Evolutionary conservation across 306 rosid genomes (phyloP).

Genomic region (Prunus kanzakura): DNA sequence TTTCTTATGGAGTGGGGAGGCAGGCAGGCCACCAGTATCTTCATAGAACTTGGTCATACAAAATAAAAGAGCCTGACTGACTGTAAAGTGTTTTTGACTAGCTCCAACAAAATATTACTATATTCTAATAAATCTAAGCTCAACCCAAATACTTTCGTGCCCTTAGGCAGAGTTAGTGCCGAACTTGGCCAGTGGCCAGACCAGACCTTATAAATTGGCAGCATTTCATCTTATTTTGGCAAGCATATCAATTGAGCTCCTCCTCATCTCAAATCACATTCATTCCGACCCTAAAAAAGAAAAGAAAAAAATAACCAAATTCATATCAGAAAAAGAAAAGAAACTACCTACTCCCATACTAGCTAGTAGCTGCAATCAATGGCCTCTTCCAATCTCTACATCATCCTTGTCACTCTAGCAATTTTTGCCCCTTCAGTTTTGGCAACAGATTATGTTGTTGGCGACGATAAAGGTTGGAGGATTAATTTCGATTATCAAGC

Average conservation of each 20-base stretch:
- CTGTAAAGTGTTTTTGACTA: not conserved
- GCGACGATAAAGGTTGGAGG: conserved; percentile 47
- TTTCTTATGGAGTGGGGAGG: no score
- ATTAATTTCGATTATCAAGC: conserved; percentile 32
- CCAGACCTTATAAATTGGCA: not conserved
- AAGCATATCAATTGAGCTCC: not conserved
- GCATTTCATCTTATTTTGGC: not conserved
- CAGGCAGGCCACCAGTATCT: no score
- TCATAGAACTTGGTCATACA: no score
- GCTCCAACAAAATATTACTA: not conserved
- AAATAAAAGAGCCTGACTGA: no score
- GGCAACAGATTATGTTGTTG: conserved; percentile 33
- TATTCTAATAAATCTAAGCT: no score
- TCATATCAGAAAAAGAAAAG: not conserved
- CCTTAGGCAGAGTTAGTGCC: conserved; percentile 1
- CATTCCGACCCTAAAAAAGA: no score
- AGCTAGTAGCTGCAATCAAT: conserved; percentile 1
- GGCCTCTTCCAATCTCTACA: conserved; percentile 26
- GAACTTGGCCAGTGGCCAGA: conserved; percentile 6
- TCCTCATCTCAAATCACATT: not conserved
- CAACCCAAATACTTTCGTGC: not conserved
- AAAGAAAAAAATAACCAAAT: not conserved
- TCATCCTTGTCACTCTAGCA: conserved; percentile 21
- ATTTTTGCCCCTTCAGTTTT: conserved; percentile 24
- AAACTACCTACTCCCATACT: no score